Base-by-base conservation (phyloP, 2,329 filamentous ascomycete species). In the Fusarium subglutinans region DNA sequence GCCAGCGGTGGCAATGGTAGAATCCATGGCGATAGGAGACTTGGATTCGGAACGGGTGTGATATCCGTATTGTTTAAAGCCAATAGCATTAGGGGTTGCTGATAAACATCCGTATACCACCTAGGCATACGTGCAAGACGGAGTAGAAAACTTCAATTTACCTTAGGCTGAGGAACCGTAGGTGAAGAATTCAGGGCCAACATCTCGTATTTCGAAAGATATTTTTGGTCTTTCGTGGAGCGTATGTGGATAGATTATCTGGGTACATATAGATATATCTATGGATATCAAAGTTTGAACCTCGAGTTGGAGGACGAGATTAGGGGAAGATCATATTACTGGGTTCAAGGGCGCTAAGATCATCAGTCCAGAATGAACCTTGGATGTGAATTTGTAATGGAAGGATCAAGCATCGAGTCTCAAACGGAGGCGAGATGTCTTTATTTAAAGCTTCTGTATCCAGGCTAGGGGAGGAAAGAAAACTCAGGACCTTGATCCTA, bases 401-500 rank as follows among this genome's bases (percentile, higher is more conserved):
- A 72, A 63, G 58, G 57, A 56, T 65, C 26, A 60, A 57, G 58
- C 41, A 69, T 55, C 47, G 30, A 59, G 40, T 63, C 55, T 59
- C 67, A 72, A 74, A 74, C 72, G 45, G 71, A 74, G 45, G 58
- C 71, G 71, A 74, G 40, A 74, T 74, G 30, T 41, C 47, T 67
- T 74, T 66, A 74, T 73, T 62, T 62, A 22, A 71, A 50, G 43
- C 40, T 24, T 50, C 17, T 50, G 44, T 38, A 40, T 55, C 43
- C 22, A 30, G 30, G 30, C 7, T 15, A 35, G 33, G 33, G 30
- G 33, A 35, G 33, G 33, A 35, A 35, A 35, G 33, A 35, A 35
- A 35, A 35, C 33, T 35, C 33, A 35, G 33, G 33, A 15, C 33
- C 33, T 35, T 33, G 33, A 33, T 15, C 33, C 33, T 15, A 15